Conservation (phyloP, 78 protist genomes). For the Blattamonas nauphoetae region DNA sequence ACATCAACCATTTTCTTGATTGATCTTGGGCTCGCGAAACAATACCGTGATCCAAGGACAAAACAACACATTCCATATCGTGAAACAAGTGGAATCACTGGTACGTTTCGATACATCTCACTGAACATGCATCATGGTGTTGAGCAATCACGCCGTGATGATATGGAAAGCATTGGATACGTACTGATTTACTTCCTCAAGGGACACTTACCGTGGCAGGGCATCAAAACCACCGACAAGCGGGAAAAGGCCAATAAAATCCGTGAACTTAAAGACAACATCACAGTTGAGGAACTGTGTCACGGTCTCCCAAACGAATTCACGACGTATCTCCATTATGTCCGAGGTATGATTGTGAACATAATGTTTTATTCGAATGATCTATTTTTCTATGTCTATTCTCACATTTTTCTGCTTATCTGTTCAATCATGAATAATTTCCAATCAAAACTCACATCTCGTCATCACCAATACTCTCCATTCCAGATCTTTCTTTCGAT, state of each 20-base stretch:
- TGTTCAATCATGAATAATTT: too few species aligned
- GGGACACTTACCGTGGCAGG: slow-evolving; percentile 74
- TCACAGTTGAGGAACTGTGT: background rate
- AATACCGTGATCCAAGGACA: slow-evolving; percentile 56
- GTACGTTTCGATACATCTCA: slow-evolving; percentile 48
- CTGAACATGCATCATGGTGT: slow-evolving; percentile 46
- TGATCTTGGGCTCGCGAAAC: slow-evolving; percentile 52
- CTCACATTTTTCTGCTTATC: too few species aligned
- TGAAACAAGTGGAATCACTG: slow-evolving; percentile 51
- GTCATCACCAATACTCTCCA: too few species aligned
- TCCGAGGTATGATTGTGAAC: background rate
- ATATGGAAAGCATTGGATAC: slow-evolving; percentile 77
- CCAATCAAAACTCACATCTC: too few species aligned
- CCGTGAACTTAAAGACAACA: background rate
- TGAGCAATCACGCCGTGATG: slow-evolving; percentile 87
- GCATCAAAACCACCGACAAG: slow-evolving; percentile 28
- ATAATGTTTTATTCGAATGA: too few species aligned
- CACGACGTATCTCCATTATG: background rate
- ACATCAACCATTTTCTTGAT: background rate
- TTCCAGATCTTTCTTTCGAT: too few species aligned
- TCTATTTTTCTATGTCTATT: too few species aligned
- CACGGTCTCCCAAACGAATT: background rate
- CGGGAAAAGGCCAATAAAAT: background rate
- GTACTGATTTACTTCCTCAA: slow-evolving; percentile 52
- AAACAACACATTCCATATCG: slow-evolving; percentile 57